A percentile compares a stretch with the other conserved stretches of the same genome.
These are phyloP conservation scores for Lactarius sanguifluus DNA, from an alignment of 768 basidiomycete genomes.

Conservation along the genomic window DNA sequence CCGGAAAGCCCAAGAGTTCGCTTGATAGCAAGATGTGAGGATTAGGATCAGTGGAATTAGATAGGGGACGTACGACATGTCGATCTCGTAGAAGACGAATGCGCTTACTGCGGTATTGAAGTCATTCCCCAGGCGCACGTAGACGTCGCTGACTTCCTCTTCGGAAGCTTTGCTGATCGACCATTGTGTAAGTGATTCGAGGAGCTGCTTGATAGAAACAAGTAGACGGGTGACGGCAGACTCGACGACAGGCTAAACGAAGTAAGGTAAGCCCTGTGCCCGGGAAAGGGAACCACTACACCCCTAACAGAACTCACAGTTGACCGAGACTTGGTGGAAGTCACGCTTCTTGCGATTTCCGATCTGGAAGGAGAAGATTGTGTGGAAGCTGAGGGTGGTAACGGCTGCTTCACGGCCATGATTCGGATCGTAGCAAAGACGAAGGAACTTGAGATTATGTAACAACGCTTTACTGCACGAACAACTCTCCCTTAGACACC, in stretches of 20 bases:
- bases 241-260: conserved; percentile 71
- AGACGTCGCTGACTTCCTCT: conserved; percentile 89
- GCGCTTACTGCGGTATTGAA: conserved; percentile 93
- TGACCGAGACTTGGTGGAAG: conserved; percentile 14
- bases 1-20: conserved; percentile 83
- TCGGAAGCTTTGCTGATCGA: conserved; percentile 71
- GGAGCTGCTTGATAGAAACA: conserved; percentile 92
- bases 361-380: not conserved
- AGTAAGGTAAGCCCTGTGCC: not conserved
- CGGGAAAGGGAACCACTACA: not conserved
- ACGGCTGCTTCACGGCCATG: conserved; percentile 25
- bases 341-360: conserved; percentile 10
- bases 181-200: conserved; percentile 88
- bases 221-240: conserved; percentile 89
- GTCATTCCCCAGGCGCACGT: conserved; percentile 94
- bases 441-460: conserved; percentile 8
- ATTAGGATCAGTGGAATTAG: conserved; percentile 16
- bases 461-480: not conserved
- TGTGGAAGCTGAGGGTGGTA: conserved; percentile 4
- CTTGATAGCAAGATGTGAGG: conserved; percentile 41
- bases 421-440: not conserved
- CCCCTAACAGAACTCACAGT: conserved; percentile 14
- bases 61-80: conserved; percentile 66
- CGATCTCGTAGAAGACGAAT: conserved; percentile 80
- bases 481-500: conserved; percentile 15